A percentile compares a stretch with the other conserved stretches of the same genome.
These are phyloP conservation scores for Phytophthora cajani DNA, from an alignment of 352 stramenopile species.

Conservation along the genomic window DNA sequence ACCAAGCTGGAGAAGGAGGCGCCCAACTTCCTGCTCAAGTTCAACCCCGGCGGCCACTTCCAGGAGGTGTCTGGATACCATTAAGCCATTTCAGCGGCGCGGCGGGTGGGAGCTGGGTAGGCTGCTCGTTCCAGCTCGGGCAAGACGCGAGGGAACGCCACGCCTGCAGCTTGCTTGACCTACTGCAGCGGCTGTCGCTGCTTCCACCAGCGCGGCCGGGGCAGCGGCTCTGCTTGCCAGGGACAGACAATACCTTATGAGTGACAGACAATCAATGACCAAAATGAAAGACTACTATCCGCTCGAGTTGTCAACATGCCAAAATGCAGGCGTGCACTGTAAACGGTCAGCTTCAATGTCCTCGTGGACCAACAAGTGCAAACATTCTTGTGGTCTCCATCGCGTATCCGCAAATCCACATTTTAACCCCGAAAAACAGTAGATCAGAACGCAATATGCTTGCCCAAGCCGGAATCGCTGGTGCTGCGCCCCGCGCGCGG, in stretches of 20 bases:
- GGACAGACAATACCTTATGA: slow-evolving; percentile 42
- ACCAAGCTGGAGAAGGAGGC: slow-evolving; percentile 95
- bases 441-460: slow-evolving; percentile 30
- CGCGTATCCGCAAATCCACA: slow-evolving; percentile 28
- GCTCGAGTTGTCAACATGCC: slow-evolving; percentile 7
- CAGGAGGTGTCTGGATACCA: slow-evolving; percentile 90
- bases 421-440: not conserved
- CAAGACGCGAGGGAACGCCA: slow-evolving; percentile 26
- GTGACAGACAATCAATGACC: slow-evolving; percentile 41
- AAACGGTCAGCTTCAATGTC: slow-evolving; percentile 6
- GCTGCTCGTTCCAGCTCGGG: slow-evolving; percentile 4
- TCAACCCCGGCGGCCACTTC: slow-evolving; percentile 95
- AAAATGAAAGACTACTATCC: slow-evolving; percentile 31
- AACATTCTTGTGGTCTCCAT: not conserved
- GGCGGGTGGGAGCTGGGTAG: slow-evolving; percentile 3
- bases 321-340: not conserved
- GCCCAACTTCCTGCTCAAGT: slow-evolving; percentile 96
- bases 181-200: slow-evolving; percentile 11
- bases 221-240: slow-evolving; percentile 12
- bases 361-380: slow-evolving; percentile 11
- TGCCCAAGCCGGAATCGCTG: slow-evolving; percentile 6
- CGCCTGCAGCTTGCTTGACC: slow-evolving; percentile 7
- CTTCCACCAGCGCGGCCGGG: slow-evolving; percentile 14
- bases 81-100: slow-evolving; percentile 42
- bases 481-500: slow-evolving; percentile 6